Conservation (phyloP, 2,329 filamentous ascomycete genomes). For the Westerdykella ornata region DNA sequence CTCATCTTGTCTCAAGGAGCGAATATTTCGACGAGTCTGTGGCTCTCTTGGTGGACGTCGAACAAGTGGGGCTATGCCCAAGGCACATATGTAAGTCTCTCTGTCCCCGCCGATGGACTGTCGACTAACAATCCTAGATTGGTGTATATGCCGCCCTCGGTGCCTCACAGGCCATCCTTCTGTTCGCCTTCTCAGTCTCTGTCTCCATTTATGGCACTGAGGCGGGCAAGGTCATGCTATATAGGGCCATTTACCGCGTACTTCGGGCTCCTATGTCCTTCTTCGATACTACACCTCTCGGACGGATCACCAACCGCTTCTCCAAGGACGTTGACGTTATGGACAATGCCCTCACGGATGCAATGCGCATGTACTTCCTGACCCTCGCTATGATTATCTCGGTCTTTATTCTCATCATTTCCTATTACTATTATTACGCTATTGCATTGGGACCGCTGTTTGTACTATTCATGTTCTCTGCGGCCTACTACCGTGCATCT, state of each 20-base stretch:
- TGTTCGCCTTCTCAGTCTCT: slow-evolving; percentile 73
- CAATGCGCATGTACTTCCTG: slow-evolving; percentile 86
- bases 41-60: slow-evolving; percentile 92
- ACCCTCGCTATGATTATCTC: slow-evolving; percentile 75
- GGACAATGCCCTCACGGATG: slow-evolving; percentile 86
- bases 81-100: slow-evolving; percentile 63
- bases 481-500: slow-evolving; percentile 82
- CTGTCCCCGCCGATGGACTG: slow-evolving; percentile 2
- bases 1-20: slow-evolving; percentile 69
- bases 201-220: slow-evolving; percentile 75
- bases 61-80: slow-evolving; percentile 62
- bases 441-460: slow-evolving; percentile 64
- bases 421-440: slow-evolving; percentile 88
- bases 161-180: slow-evolving; percentile 60
- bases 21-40: slow-evolving; percentile 82
- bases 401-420: slow-evolving; percentile 84
- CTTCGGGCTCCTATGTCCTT: slow-evolving; percentile 71
- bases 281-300: slow-evolving; percentile 93
- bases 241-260: slow-evolving; percentile 70
- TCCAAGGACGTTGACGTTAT: slow-evolving; percentile 93
- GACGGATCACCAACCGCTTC: slow-evolving; percentile 93
- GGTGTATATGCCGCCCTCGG: slow-evolving; percentile 66
- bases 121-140: slow-evolving; percentile 43
- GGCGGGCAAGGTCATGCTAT: slow-evolving; percentile 74
- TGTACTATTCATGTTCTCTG: slow-evolving; percentile 70